These are phyloP conservation scores for Nothophytophthora sp. DNA, from an alignment of 352 stramenopile genomes.

Conservation along the genomic window DNA sequence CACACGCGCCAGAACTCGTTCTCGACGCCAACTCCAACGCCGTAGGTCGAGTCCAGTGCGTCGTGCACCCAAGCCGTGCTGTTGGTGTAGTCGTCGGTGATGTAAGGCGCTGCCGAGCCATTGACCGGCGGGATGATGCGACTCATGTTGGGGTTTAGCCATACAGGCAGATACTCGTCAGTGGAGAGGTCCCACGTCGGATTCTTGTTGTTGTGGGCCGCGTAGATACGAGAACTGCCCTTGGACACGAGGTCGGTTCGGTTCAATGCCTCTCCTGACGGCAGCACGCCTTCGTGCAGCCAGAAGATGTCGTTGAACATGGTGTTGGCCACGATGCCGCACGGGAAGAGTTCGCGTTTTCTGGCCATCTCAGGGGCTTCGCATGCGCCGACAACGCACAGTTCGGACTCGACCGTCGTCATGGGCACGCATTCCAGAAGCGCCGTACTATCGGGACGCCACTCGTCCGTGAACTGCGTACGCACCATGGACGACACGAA, in stretches of 20 bases:
- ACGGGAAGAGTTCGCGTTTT: conserved; percentile 60
- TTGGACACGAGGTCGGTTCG: conserved; percentile 40
- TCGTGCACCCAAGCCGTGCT: conserved; percentile 76
- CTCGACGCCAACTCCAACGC: conserved; percentile 57
- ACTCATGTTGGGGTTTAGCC: conserved; percentile 74
- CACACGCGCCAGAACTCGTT: conserved; percentile 81
- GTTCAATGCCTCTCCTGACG: conserved; percentile 40
- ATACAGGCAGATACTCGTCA: conserved; percentile 56
- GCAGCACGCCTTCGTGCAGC: conserved; percentile 60
- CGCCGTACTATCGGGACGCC: conserved; percentile 26
- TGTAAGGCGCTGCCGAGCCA: conserved; percentile 20
- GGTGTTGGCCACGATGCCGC: conserved; percentile 76
- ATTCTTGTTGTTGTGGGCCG: conserved; percentile 63
- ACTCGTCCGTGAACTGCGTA: conserved; percentile 67
- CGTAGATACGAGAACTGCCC: conserved; percentile 48
- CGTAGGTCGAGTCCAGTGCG: conserved; percentile 36
- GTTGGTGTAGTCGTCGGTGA: conserved; percentile 72
- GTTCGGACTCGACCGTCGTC: conserved; percentile 30
- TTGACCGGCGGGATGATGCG: conserved; percentile 59
- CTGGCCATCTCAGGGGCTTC: conserved; percentile 14
- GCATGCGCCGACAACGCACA: conserved; percentile 45
- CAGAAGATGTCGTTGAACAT: conserved; percentile 90
- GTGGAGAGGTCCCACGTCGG: conserved; percentile 41
- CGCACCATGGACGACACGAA: conserved; percentile 72
- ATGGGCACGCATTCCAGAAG: conserved; percentile 58